Percentiles rank a stretch among this genome's conserved stretches.
Conservation (phyloP, 805 yeast genomes). For the Saccharomycopsis vini region DNA sequence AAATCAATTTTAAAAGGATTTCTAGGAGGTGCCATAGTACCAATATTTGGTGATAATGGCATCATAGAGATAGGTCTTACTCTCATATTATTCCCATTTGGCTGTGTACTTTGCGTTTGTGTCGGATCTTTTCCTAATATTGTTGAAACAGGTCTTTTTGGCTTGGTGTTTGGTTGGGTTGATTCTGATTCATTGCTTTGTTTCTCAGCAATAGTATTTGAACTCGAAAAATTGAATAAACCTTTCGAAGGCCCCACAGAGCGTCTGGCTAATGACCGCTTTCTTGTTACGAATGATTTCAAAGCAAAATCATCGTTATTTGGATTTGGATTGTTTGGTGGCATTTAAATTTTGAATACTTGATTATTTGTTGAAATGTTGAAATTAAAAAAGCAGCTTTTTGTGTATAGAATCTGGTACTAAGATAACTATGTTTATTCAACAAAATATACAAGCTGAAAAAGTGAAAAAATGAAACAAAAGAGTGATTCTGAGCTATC, state of each 20-base stretch:
- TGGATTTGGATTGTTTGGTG: no score
- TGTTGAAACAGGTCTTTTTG: slow-evolving; percentile 16
- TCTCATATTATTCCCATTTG: background rate
- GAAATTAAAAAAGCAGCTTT: no score
- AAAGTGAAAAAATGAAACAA: no score
- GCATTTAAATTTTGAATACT: no score
- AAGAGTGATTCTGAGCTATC: no score
- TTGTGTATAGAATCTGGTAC: no score
- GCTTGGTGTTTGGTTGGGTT: background rate
- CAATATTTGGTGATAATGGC: background rate
- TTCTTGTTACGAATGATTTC: slow-evolving; percentile 19
- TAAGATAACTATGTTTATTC: no score
- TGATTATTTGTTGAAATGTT: no score
- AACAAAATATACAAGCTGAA: no score
- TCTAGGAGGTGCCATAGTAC: background rate
- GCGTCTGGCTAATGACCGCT: slow-evolving; percentile 18
- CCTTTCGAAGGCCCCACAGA: slow-evolving; percentile 17
- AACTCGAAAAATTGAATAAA: slow-evolving; percentile 2
- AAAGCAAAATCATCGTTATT: slow-evolving; percentile 17
- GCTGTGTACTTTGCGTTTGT: background rate
- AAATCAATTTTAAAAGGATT: slow-evolving; percentile 16
- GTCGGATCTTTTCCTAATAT: slow-evolving; percentile 4
- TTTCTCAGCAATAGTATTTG: slow-evolving; percentile 2
- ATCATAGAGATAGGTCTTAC: slow-evolving; percentile 16
- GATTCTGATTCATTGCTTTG: background rate